Conservation (phyloP, 331 rosid genomes). For the Malus hybrid region DNA sequence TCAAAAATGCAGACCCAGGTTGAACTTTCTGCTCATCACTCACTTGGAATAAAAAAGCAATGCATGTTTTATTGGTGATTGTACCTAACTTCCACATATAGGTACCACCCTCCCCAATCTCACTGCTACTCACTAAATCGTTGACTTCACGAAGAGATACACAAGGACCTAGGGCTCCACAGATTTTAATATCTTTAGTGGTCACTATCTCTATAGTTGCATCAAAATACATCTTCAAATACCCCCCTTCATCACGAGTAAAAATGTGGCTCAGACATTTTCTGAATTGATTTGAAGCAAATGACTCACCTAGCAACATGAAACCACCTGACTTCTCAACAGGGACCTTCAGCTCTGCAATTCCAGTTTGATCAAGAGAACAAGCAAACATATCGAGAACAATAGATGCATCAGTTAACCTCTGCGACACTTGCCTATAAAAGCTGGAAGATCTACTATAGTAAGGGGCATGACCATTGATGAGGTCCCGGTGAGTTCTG, state of each 20-base stretch:
- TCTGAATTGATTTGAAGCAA: slow-evolving; percentile 62
- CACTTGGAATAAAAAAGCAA: slow-evolving; percentile 85
- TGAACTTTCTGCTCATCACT: slow-evolving; percentile 50
- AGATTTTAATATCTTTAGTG: slow-evolving; percentile 70
- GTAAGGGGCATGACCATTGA: slow-evolving; percentile 46
- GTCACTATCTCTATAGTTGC: slow-evolving; percentile 83
- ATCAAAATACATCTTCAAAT: slow-evolving; percentile 67
- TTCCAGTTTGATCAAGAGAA: slow-evolving; percentile 92
- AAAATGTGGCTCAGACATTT: slow-evolving; percentile 62
- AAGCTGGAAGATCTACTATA: slow-evolving; percentile 44
- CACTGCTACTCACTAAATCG: slow-evolving; percentile 45
- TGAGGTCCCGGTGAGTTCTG: slow-evolving; percentile 71
- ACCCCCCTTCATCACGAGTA: slow-evolving; percentile 44
- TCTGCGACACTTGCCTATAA: slow-evolving; percentile 46
- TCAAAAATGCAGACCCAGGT: slow-evolving; percentile 78
- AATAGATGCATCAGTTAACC: slow-evolving; percentile 50
- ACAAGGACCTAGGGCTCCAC: slow-evolving; percentile 96
- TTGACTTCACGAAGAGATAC: slow-evolving; percentile 60
- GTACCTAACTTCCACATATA: slow-evolving; percentile 70
- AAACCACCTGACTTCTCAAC: slow-evolving; percentile 80
- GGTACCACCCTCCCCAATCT: slow-evolving; percentile 85
- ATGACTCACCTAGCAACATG: slow-evolving; percentile 74
- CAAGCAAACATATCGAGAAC: slow-evolving; percentile 79
- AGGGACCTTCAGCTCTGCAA: slow-evolving; percentile 60
- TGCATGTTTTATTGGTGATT: slow-evolving; percentile 67